Base-by-base conservation (phyloP, 371 early-diverging fungal genomes). In the Rhizopus sp. region DNA sequence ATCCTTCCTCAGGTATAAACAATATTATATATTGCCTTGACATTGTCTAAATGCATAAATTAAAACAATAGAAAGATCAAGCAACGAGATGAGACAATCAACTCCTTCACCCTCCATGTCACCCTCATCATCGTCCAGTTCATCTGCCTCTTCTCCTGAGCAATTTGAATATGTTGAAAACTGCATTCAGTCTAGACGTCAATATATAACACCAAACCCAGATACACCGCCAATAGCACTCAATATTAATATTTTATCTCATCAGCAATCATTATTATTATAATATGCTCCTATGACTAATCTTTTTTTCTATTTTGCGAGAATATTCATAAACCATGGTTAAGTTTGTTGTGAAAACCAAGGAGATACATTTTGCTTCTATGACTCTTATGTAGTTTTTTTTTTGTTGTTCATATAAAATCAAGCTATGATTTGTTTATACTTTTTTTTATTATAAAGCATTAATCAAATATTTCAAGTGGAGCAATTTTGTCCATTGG, bases 391-490 rank as follows among this genome's bases (percentile, higher is more conserved):
- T 41, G 42, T 15, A 23, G 23, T 41, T 41, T 13, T 41, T 41
- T 41, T 13, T 41, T 41, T 4, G 3, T 16, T 16, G 12, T 44
- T 15, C 16, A 16, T 32, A 10, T 13, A 48, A 12, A 8, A 44
- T 44, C 12, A 5, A 16, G 45, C 7, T 15, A 15, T 44, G 38
- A 7, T 13, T 37, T 16, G n/a, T 53, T 13, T 8, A 15, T 53
- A 39, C 12, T 31, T 23, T n/a, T n/a, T n/a, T n/a, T 52, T 52
- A 31, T 38, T 52, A 40, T 52, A 53, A 31, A 53, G 38, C 31
- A 23, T 69, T 72, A 85, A 35, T 80, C 75, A 69, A 86, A 86
- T 1, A 86, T 80, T 13, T 86, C 87, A 15, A 76, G 44, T 0
- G 86, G 86, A 1, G 77, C 73, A 23, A 86, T 40, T n/a, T 70